These are phyloP conservation scores for Cytospora leucostoma DNA, from an alignment of 2,329 filamentous ascomycete genomes.

Conservation along the genomic window DNA sequence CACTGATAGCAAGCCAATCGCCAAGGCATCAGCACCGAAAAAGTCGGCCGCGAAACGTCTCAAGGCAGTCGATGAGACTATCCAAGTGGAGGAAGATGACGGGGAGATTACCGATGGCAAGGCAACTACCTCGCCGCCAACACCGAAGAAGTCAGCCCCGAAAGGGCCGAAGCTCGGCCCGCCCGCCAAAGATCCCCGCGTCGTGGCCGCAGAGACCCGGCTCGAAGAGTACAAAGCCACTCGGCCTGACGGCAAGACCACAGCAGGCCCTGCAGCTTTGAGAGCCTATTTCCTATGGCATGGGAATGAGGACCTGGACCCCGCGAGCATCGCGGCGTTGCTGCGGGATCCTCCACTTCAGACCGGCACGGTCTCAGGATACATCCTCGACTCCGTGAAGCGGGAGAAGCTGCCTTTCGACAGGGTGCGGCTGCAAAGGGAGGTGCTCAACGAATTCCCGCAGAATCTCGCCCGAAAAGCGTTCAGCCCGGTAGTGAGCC, in stretches of 20 bases:
- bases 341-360: conserved; percentile 63
- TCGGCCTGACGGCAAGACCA: conserved; percentile 30
- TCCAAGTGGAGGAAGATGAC: conserved; percentile 4
- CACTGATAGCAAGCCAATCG: not conserved
- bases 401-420: conserved; percentile 54
- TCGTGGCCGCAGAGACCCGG: conserved; percentile 47
- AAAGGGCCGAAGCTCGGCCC: conserved; percentile 21
- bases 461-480: conserved; percentile 26
- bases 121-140: conserved; percentile 6
- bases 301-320: conserved; percentile 48
- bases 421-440: conserved; percentile 44
- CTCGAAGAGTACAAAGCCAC: conserved; percentile 40
- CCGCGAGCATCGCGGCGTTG: conserved; percentile 53
- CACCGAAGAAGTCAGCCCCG: conserved; percentile 24
- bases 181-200: conserved; percentile 42
- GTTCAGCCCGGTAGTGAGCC: conserved; percentile 36
- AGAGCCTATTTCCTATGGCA: conserved; percentile 68
- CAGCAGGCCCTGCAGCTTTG: conserved; percentile 41
- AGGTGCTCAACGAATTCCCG: conserved; percentile 45
- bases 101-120: not conserved
- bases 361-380: conserved; percentile 55
- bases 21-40: conserved; percentile 17
- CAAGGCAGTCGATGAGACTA: not conserved
- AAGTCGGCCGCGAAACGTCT: conserved; percentile 26
- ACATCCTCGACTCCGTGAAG: conserved; percentile 59